A percentile compares a stretch with the other conserved stretches of the same genome.
Conservation (phyloP, 768 basidiomycete species). For the Phanerodontia chrysosporium region DNA sequence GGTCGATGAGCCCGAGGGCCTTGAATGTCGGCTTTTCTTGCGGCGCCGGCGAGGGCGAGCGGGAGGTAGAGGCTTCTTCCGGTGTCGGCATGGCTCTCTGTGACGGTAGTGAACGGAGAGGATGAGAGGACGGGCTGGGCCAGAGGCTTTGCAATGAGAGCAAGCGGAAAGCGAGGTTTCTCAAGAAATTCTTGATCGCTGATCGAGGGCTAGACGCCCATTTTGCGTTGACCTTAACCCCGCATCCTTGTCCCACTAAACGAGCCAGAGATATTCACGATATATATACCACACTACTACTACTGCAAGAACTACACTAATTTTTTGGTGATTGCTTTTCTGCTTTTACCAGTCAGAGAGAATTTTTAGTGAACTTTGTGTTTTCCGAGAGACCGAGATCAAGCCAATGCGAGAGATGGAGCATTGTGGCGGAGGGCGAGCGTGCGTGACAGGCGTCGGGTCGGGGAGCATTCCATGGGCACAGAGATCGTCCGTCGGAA, state of each 20-base stretch:
- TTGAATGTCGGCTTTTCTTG: constrained; percentile 57
- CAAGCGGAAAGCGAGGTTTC: neutral
- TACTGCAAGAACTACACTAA: neutral
- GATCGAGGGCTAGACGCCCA: neutral
- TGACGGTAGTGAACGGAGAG: neutral
- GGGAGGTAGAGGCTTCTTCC: constrained; percentile 54
- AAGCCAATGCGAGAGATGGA: neutral
- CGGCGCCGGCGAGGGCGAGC: constrained; percentile 19
- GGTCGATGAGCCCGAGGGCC: constrained; percentile 83
- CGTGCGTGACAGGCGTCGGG: too few species aligned
- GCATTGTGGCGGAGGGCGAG: neutral
- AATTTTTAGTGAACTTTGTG: neutral
- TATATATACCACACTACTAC: neutral
- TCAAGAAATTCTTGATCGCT: constrained; percentile 5
- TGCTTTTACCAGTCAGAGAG: neutral
- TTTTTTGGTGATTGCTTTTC: neutral
- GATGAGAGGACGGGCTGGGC: neutral
- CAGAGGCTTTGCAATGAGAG: neutral
- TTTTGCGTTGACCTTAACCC: too few species aligned
- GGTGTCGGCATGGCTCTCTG: constrained; percentile 50
- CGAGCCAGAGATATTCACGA: too few species aligned
- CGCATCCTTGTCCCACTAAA: too few species aligned
- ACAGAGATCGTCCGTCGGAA: too few species aligned
- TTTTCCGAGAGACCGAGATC: neutral
- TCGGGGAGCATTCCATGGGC: too few species aligned